Evolutionary conservation across 1,139 yeast genomes (phyloP).

Genomic region (Blastobotrys arbuscula): DNA sequence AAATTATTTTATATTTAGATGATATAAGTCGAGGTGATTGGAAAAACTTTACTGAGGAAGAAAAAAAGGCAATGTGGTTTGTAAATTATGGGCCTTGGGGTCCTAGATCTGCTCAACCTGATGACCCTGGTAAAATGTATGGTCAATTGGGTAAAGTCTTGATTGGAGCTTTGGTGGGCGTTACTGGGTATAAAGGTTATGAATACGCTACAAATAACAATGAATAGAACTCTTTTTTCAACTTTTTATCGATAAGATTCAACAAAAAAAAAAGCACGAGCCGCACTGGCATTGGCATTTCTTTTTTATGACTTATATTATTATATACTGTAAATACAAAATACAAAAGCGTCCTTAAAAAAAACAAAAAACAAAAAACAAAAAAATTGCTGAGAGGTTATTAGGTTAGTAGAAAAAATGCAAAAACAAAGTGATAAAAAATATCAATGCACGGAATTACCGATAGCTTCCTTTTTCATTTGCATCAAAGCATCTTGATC

Average conservation of each 20-base stretch:
- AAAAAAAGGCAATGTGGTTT: constrained; percentile 33
- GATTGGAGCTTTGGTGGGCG: constrained; percentile 23
- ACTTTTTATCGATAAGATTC: background rate
- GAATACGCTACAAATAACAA: background rate
- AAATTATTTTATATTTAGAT: constrained; percentile 40
- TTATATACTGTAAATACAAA: background rate
- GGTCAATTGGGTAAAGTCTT: constrained; percentile 25
- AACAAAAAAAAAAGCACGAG: background rate
- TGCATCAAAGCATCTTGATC: constrained; percentile 29
- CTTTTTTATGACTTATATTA: background rate
- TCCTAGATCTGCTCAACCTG: constrained; percentile 28
- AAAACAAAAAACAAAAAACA: background rate
- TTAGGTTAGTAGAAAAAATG: background rate
- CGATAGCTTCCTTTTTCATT: constrained; percentile 25
- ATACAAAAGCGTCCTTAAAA: background rate
- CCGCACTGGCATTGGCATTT: background rate
- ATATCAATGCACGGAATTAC: background rate
- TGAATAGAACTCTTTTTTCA: background rate
- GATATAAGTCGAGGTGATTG: constrained; percentile 42
- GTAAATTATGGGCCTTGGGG: constrained; percentile 39
- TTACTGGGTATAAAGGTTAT: constrained; percentile 27
- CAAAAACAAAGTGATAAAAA: background rate
- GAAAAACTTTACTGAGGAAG: constrained; percentile 34
- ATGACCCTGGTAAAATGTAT: constrained; percentile 28
- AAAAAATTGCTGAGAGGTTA: background rate